Evolutionary conservation across 495 filamentous ascomycete genomes (phyloP).

Genomic region (Entonaema liquescens): DNA sequence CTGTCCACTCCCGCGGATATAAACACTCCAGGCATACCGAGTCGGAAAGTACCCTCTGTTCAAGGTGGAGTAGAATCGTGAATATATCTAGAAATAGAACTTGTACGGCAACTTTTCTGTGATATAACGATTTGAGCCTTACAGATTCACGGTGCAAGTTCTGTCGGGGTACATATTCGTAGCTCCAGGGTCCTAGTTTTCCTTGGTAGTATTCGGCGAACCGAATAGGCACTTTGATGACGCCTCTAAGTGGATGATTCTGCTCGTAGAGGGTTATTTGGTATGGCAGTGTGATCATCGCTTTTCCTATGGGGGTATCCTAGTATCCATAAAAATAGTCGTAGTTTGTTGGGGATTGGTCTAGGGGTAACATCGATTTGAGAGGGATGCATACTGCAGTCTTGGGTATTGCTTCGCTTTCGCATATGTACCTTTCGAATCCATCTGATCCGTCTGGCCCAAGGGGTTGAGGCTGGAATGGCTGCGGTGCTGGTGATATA

Average conservation of each 20-base stretch:
- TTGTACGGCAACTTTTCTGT: constrained; percentile 1
- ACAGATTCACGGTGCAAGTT: neutral
- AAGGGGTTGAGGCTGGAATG: neutral
- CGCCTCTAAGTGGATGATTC: too few species aligned
- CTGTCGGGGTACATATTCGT: neutral
- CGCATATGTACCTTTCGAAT: too few species aligned
- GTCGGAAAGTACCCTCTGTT: constrained; percentile 13
- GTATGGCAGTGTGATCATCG: too few species aligned
- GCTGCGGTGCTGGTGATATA: constrained; percentile 12
- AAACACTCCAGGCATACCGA: neutral
- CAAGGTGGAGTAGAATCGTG: constrained; percentile 15
- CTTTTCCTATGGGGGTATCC: neutral
- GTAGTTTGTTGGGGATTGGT: too few species aligned
- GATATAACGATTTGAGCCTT: neutral
- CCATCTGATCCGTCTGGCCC: too few species aligned
- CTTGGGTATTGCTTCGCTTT: too few species aligned
- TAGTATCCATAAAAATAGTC: constrained; percentile 27
- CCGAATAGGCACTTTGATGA: constrained; percentile 16
- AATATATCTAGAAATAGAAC: constrained; percentile 27
- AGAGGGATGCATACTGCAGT: constrained; percentile 10
- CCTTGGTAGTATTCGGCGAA: constrained; percentile 9
- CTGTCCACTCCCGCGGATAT: constrained; percentile 23
- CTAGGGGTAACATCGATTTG: too few species aligned
- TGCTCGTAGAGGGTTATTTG: too few species aligned
- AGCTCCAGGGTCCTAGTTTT: constrained; percentile 8